Base-by-base conservation (phyloP, 129 eudicot species). In the Centaurea solstitialis region DNA sequence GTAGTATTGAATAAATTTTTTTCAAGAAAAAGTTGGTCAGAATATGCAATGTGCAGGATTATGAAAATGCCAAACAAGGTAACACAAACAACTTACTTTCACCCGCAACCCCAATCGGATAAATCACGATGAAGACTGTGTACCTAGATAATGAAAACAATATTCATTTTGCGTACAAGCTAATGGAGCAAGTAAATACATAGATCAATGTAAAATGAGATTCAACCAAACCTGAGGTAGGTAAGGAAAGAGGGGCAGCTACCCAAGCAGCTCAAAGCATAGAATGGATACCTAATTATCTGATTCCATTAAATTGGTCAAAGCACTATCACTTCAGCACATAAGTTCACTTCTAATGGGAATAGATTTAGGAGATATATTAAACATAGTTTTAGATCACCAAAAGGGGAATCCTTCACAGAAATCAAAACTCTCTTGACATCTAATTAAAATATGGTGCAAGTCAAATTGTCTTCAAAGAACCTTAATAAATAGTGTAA, bases 231-330 rank as follows among this genome's bases (percentile, higher is more conserved):
- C 97, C 99, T 93, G 91, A 91, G 88, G 83, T 79, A 91, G 79
- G 97, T 89, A 50, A 93, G 85, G 83, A 88, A 86, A 71, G 80
- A 69, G 71, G 97, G 98, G 76, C 92, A 86, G 77, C 24, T 88
- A 45, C 91, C 93, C 39, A 88, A 69, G 86, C 94, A 90, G 72
- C 81, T 90, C 75, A 91, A 59, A 77, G 95, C 97, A 86, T 95
- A 91, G 82, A 92, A 90, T 5, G 91, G 86, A 72, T 95, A 93
- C 83, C 99, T 89, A 79, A 93, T 88, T 15, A 88, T 85, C 99
- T 95, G 87, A 76, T 81, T 73, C 75, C 30, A 73, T 23, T 26
- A 76, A 68, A 45, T 50, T 45, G 72, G 53, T 83, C 61, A 72
- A 37, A 68, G 33, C 57, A 69, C 23, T 64, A n/a, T 75, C 6